These are phyloP conservation scores for Cyclotella sp. DNA, from an alignment of 108 stramenopile genomes.

Conservation along the genomic window DNA sequence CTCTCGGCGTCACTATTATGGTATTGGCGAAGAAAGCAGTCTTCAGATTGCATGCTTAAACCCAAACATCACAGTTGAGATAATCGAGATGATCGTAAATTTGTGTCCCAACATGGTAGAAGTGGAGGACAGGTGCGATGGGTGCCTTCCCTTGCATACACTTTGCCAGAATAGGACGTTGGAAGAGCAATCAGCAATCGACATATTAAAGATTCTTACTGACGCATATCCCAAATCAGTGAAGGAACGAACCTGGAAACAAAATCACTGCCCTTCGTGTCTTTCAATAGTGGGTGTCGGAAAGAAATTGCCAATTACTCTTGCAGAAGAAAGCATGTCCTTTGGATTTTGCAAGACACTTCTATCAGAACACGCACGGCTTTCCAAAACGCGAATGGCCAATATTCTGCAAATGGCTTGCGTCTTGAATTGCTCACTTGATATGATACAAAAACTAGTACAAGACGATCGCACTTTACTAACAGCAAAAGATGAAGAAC, in stretches of 20 bases:
- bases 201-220: conserved; percentile 1
- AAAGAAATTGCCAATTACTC: background rate
- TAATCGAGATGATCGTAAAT: background rate
- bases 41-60: conserved; percentile 14
- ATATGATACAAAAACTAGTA: background rate
- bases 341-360: conserved; percentile 10
- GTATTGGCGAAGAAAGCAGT: background rate
- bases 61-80: background rate
- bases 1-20: background rate
- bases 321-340: conserved; percentile 6
- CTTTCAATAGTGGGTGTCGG: no score
- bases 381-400: background rate
- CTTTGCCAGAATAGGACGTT: background rate
- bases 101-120: background rate
- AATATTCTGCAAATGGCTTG: conserved; percentile 15
- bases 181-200: conserved; percentile 10
- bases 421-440: background rate
- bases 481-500: background rate
- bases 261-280: background rate
- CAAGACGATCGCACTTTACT: background rate
- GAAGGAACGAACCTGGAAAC: background rate
- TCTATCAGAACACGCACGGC: conserved; percentile 4
- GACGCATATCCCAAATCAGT: background rate
- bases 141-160: conserved; percentile 16
- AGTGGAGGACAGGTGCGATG: background rate